A percentile compares a stretch with the other conserved stretches of the same genome.
Evolutionary conservation across 1,284 basidiomycete species (phyloP).

Genomic region (Ceratobasidium sp.): DNA sequence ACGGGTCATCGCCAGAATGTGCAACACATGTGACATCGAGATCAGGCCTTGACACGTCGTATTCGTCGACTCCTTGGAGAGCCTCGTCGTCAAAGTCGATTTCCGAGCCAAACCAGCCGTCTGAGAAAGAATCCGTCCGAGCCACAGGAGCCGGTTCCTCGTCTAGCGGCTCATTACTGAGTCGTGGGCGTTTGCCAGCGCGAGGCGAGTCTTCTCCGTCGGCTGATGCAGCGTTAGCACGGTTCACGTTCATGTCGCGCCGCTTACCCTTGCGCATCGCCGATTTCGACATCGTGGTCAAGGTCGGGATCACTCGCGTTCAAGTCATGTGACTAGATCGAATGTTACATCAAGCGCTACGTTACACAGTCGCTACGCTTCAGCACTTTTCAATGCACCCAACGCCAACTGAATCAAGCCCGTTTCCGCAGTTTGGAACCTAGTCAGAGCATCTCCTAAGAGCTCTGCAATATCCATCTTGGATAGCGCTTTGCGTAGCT

Average conservation of each 20-base stretch:
- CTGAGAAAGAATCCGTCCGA: slow-evolving; percentile 27
- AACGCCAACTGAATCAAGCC: slow-evolving; percentile 42
- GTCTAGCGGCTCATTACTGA: slow-evolving; percentile 7
- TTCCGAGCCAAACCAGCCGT: slow-evolving; percentile 33
- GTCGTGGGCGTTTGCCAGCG: slow-evolving; percentile 24
- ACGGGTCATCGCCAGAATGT: slow-evolving; percentile 27
- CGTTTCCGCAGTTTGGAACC: slow-evolving; percentile 43
- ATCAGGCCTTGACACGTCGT: slow-evolving; percentile 23
- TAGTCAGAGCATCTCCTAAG: slow-evolving; percentile 42
- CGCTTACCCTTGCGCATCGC: slow-evolving; percentile 30
- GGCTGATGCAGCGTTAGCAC: slow-evolving; percentile 6
- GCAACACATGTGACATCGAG: slow-evolving; percentile 9
- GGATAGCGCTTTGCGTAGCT: slow-evolving; percentile 38
- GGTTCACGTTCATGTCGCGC: background rate
- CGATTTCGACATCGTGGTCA: slow-evolving; percentile 23
- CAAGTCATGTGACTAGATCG: slow-evolving; percentile 29
- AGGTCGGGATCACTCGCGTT: slow-evolving; percentile 26
- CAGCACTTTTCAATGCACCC: slow-evolving; percentile 30
- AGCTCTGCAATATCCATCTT: slow-evolving; percentile 39
- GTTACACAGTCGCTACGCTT: slow-evolving; percentile 20
- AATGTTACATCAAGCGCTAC: slow-evolving; percentile 28
- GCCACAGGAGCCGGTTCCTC: slow-evolving; percentile 16
- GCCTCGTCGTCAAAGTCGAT: slow-evolving; percentile 36
- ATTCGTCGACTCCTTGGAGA: slow-evolving; percentile 27
- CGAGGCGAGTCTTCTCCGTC: slow-evolving; percentile 1